Base-by-base conservation (phyloP, 768 basidiomycete species). In the Phlebiopsis gigantea region DNA sequence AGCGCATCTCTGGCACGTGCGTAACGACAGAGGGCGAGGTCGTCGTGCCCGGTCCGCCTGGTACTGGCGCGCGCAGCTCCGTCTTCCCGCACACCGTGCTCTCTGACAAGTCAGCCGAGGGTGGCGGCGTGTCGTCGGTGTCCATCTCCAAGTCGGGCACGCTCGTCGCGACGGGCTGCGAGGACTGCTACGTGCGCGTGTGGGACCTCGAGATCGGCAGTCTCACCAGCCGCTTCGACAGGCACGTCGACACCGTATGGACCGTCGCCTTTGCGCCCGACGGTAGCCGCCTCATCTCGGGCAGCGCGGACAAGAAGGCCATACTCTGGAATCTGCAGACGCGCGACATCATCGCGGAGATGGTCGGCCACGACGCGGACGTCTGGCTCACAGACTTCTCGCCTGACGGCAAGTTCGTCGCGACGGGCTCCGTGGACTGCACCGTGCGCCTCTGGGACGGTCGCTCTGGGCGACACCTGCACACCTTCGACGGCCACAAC, bases 221-320 rank as follows among this genome's bases (percentile, higher is more conserved):
- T 2, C 41, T 59, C 15, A 21, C 24, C n/a, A 4, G 8, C 17
- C 44, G 51, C 30, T 34, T 56, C 14, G 55, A 62, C 28, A 45
- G 53, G 12, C 64, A 66, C 49, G 46, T 25, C 7, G 62, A 64
- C 24, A 53, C 39, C 5, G 61, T 62, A 5, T 60, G 42, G 25
- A 58, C 62, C 15, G 59, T 68, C 26, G 63, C 60, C 19, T 69
- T 62, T 54, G 68, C 69, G 8, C 67, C 64, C 7, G 65, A 71
- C 48, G 63, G 65, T 4, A 48, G 34, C 12, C 62, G 55, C 57
- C 55, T 69, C 44, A 63, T 61, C 14, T 63, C 58, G 30, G 68
- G 63, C 2, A 57, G 61, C n/a, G 62, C 61, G 9, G 66, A 71
- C 57, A 43, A 31, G 4, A 60, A 58, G 6, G 57, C 65, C n/a